A percentile compares a stretch with the other conserved stretches of the same genome.
phyloP scores from a whole-genome alignment of 2,329 filamentous ascomycete species.

The Xylariaceae sp. region DNA sequence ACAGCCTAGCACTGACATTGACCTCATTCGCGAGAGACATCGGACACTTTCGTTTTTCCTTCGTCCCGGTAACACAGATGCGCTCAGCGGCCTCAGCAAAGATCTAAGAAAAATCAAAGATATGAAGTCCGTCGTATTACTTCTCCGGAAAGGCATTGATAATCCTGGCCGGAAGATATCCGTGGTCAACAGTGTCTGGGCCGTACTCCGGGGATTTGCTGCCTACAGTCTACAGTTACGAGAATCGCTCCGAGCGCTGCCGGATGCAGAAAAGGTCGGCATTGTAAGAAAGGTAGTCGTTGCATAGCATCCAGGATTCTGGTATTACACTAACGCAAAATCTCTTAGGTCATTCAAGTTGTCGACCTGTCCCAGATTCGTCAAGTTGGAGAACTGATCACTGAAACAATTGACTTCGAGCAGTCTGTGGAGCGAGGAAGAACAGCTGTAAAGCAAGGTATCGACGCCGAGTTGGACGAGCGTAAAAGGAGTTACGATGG shows the following conservation, averaged over 20 bases:
- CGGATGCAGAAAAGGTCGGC: conserved; percentile 57
- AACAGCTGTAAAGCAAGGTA: conserved; percentile 73
- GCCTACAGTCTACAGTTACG: conserved; percentile 73
- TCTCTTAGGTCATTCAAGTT: conserved; percentile 51
- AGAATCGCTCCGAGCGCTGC: conserved; percentile 65
- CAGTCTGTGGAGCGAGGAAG: conserved; percentile 73
- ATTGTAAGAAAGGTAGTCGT: conserved; percentile 60
- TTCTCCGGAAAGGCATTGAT: conserved; percentile 80
- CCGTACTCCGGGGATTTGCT: conserved; percentile 73
- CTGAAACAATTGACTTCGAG: conserved; percentile 80
- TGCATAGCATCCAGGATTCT: not conserved
- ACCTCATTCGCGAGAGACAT: conserved; percentile 74
- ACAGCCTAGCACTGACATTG: conserved; percentile 73
- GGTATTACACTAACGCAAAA: conserved; percentile 4
- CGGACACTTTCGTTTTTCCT: conserved; percentile 71
- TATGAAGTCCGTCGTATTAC: conserved; percentile 70
- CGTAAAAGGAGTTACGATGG: conserved; percentile 81
- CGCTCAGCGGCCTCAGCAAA: conserved; percentile 62
- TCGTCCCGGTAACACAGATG: conserved; percentile 68
- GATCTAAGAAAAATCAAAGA: conserved; percentile 77
- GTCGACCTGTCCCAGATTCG: conserved; percentile 61
- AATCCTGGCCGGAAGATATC: conserved; percentile 54
- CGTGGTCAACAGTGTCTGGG: conserved; percentile 74
- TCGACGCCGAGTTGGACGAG: conserved; percentile 77
- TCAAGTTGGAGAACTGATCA: conserved; percentile 73